Base-by-base conservation (phyloP, 2,329 filamentous ascomycete genomes). In the Aspergillus hortae region DNA sequence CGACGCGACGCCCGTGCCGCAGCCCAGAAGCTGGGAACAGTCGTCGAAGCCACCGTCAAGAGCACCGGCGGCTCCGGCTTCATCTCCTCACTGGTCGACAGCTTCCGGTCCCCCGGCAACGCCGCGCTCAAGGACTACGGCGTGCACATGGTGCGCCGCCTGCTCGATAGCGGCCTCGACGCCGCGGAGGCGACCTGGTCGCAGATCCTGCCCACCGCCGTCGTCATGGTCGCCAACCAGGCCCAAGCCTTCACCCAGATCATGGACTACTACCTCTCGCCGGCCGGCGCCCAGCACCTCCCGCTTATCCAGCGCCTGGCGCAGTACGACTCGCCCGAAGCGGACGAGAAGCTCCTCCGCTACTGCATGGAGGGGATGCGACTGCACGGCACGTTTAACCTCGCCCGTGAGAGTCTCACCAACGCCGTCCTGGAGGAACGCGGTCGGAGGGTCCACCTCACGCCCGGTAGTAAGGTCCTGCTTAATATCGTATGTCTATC, bases 361-460 rank as follows among this genome's bases (percentile, higher is more conserved):
- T 90, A 89, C 63, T 83, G 82, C 41, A 79, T 87, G 75, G 89
- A 89, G 68, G 87, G 84, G 12, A 80, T 87, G 48, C 84, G 88
- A 36, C 76, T 92, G 48, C 82, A 84, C 3, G 83, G 84, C 10
- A 82, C 81, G 0, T 82, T 83, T 49, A 80, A 81, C 7, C 75
- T 83, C 1, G 85, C 83, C 73, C 82, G 86, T 35, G 73, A 82
- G 50, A 81, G 80, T 2, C 69, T 76, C 0, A 67, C 63, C 0
- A 63, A 70, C n/a, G 75, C 79, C 46, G 72, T 73, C 1, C 74
- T 83, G 44, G 77, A 84, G 23, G 80, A 85, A 51, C 77, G 77
- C 11, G 69, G 66, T 46, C 71, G 71, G 21, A 59, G 71, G n/a
- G 67, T 87, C 14, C 58, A 67, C 0, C 74, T 88, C 55, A 72